These are phyloP conservation scores for Vaccinium macrocarpon DNA, from an alignment of 148 eudicot genomes.

Conservation along the genomic window DNA sequence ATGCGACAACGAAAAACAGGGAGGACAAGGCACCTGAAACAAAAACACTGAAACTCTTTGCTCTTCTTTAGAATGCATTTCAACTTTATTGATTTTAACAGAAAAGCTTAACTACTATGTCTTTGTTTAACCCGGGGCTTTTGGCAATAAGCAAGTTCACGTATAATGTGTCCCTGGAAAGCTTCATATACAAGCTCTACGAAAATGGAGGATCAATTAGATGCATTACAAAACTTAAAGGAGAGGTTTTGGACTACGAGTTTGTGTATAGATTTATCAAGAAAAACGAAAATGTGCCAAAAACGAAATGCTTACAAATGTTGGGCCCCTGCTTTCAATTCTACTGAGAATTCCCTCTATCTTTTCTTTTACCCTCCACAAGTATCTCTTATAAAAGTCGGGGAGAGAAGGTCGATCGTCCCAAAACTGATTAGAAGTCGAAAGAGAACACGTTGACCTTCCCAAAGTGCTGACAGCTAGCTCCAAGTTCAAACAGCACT, in stretches of 20 bases:
- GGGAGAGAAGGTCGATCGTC: too few species aligned
- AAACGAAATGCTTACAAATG: background rate
- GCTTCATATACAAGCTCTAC: background rate
- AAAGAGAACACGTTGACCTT: background rate
- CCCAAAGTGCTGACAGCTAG: background rate
- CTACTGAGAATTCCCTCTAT: background rate
- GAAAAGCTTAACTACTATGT: too few species aligned
- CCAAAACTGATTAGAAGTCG: background rate
- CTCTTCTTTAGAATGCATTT: too few species aligned
- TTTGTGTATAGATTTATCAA: background rate
- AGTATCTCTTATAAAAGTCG: background rate
- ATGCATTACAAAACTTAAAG: background rate
- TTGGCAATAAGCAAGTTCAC: background rate
- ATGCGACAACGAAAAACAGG: too few species aligned
- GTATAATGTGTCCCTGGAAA: background rate
- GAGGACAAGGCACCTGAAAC: too few species aligned
- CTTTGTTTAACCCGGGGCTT: background rate
- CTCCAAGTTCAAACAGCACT: background rate
- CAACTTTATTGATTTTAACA: too few species aligned
- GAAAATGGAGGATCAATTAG: background rate
- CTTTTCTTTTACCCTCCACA: background rate
- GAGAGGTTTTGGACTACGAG: background rate
- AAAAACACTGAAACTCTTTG: too few species aligned
- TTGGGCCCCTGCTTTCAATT: background rate
- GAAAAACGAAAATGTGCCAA: background rate